Percentiles rank a stretch among this genome's conserved stretches.
phyloP scores from a whole-genome alignment of 2,329 filamentous ascomycete genomes.

The Lomentospora prolificans region DNA sequence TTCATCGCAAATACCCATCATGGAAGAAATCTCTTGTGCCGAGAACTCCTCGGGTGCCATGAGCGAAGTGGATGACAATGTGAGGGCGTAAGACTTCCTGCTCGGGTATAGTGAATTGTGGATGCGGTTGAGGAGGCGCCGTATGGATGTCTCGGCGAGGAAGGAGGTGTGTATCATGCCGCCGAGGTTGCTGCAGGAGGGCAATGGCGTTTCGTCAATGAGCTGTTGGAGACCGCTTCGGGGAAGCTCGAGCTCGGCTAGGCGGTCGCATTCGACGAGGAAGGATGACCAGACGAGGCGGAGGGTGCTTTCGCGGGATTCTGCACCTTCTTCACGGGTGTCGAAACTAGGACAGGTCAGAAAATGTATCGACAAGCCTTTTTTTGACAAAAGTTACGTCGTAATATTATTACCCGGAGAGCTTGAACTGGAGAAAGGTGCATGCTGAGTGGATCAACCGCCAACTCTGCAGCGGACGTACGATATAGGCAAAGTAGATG shows the following conservation, averaged over 20 bases:
- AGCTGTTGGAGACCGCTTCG: constrained; percentile 22
- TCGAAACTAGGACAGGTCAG: constrained; percentile 8
- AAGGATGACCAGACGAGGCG: constrained; percentile 23
- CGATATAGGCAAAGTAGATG: constrained; percentile 23
- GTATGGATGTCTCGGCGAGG: constrained; percentile 22
- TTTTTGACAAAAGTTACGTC: no score
- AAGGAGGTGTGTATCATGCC: constrained; percentile 18
- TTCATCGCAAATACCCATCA: constrained; percentile 19
- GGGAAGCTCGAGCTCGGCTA: constrained; percentile 23
- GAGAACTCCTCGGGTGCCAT: constrained; percentile 18
- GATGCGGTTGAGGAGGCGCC: constrained; percentile 22
- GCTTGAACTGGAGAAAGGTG: constrained; percentile 19
- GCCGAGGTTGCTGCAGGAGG: constrained; percentile 17
- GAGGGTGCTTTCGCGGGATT: constrained; percentile 15
- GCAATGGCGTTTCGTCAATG: constrained; percentile 20
- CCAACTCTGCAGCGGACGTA: constrained; percentile 23
- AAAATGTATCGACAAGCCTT: background rate
- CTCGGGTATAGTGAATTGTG: constrained; percentile 21
- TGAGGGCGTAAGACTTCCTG: constrained; percentile 16
- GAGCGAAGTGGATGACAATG: constrained; percentile 17
- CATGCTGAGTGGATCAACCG: constrained; percentile 21
- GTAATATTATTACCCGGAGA: no score
- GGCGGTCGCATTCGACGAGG: constrained; percentile 21
- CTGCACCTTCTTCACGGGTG: constrained; percentile 11
- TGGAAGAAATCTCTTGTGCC: constrained; percentile 17